Evolutionary conservation across 176 grass and related monocot genomes (phyloP), one percentile per base, ranked within the genome.

Genomic region (Raddia guianensis): DNA sequence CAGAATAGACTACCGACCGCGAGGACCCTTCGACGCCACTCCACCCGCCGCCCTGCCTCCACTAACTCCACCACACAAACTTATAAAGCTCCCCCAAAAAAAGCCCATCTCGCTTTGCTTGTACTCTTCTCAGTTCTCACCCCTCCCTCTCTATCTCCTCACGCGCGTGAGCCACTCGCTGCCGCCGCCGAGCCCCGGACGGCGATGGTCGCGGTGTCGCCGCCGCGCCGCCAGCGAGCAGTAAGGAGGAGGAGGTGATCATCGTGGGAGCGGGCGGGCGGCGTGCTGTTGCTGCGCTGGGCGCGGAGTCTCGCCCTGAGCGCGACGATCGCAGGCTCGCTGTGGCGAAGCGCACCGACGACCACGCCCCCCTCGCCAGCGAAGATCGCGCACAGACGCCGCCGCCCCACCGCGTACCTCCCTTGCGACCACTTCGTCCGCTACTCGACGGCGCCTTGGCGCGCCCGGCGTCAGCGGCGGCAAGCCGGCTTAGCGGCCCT

Each of bases 331-430:
- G 69, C 93, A 18, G 92, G 81, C 0, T 85, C 92, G 45, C 86
- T 98, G 35, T 98, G 95, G 95, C 95, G 53, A 73, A 87, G 20
- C 86, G 90, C 72, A 66, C 80, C 50, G 95, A 98, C 73, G 88
- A 98, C 44, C 92, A 92, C 70, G 13, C 95, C 63, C 95, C 95
- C 88, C 84, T 98, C 10, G 49, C 61, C 71, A 98, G 95, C 86
- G 35, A 86, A 49, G 62, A 87, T 83, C 86, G 80, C 44, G 68
- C 80, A 21, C 92, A 95, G 6, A 89, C 70, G 72, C 60, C 0
- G 43, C 18, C 11, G 59, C 6, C 92, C 92, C 0, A 83, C 74
- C 10, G n/a, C n/a, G n/a, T 98, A 80, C 88, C 74, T 95, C 1
- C 84, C 88, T n/a, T 86, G 87, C 63, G 66, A 65, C 59, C 71